Percentiles rank a stretch among this genome's conserved stretches.
phyloP scores from a whole-genome alignment of 164 flowering plant genomes.

The Echeveria elegans region DNA sequence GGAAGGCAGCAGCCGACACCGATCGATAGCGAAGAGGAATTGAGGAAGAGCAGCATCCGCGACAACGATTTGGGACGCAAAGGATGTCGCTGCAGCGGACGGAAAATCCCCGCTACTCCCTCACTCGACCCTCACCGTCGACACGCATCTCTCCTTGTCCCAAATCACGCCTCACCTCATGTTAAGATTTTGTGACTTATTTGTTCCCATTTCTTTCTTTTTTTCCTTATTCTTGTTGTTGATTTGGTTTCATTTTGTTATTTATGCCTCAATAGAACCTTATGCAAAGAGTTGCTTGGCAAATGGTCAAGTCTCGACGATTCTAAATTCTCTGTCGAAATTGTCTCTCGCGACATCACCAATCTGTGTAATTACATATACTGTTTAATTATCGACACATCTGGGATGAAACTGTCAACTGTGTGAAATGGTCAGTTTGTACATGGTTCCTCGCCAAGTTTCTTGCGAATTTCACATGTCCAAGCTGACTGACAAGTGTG shows the following conservation, averaged over 20 bases:
- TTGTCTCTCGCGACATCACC: slow-evolving; percentile 90
- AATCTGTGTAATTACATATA: slow-evolving; percentile 45
- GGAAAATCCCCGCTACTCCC: slow-evolving; percentile 8
- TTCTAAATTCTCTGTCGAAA: slow-evolving; percentile 61
- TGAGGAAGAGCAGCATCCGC: too few relatives aligned
- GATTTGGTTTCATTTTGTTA: too few relatives aligned
- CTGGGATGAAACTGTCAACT: too few relatives aligned
- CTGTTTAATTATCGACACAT: too few relatives aligned
- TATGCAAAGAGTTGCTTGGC: slow-evolving; percentile 76
- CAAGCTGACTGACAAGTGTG: too few relatives aligned
- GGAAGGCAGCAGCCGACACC: too few relatives aligned
- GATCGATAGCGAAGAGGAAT: too few relatives aligned
- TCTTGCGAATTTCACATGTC: too few relatives aligned
- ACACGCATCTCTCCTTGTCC: slow-evolving; percentile 48
- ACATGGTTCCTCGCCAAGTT: neutral
- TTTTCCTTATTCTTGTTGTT: neutral
- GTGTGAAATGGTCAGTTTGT: too few relatives aligned
- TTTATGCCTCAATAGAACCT: slow-evolving; percentile 28
- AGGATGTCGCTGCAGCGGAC: slow-evolving; percentile 39
- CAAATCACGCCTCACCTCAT: slow-evolving; percentile 51
- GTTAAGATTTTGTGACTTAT: slow-evolving; percentile 25
- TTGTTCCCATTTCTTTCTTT: neutral
- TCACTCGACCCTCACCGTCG: slow-evolving; percentile 45
- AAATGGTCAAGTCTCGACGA: slow-evolving; percentile 66
- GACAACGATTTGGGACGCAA: slow-evolving; percentile 42